phyloP scores from a whole-genome alignment of 257 asterid genomes.

The Linaria vulgaris region DNA sequence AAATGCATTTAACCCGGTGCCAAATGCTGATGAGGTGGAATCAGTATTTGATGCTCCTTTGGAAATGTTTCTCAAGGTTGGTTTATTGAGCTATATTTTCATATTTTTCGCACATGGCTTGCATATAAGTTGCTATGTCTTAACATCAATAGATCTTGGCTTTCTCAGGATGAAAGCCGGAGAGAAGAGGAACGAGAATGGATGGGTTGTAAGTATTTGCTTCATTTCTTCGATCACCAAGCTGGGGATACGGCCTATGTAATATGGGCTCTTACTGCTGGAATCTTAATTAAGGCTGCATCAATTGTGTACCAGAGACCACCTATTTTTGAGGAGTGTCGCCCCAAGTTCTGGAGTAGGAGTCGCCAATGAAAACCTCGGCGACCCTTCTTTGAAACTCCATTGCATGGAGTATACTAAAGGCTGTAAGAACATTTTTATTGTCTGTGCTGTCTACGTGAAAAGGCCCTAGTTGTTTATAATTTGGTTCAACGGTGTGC shows the following conservation, averaged over 20 bases:
- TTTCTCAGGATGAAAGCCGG: slow-evolving; percentile 68
- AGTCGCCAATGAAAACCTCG: slow-evolving; percentile 34
- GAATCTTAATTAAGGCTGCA: slow-evolving; percentile 61
- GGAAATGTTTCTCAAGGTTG: slow-evolving; percentile 81
- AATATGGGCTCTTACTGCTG: slow-evolving; percentile 90
- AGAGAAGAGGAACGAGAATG: slow-evolving; percentile 58
- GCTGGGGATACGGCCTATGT: slow-evolving; percentile 39
- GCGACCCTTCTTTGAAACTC: slow-evolving; percentile 5
- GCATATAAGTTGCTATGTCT: slow-evolving; percentile 9
- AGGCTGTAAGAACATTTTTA: no score
- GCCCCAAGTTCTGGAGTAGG: slow-evolving; percentile 67
- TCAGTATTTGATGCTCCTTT: slow-evolving; percentile 73
- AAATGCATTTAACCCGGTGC: slow-evolving; percentile 44
- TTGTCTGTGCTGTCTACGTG: no score
- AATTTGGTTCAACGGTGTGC: no score
- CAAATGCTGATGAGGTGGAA: slow-evolving; percentile 73
- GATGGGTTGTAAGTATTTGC: slow-evolving; percentile 57
- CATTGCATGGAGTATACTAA: no score
- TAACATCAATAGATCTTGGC: no score
- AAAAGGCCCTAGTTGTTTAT: no score
- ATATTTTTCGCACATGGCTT: not conserved
- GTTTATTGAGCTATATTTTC: not conserved
- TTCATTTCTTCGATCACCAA: slow-evolving; percentile 69
- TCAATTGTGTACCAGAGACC: slow-evolving; percentile 54
- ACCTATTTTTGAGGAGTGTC: slow-evolving; percentile 57